Base-by-base conservation (phyloP, 768 basidiomycete species). In the Mycena galopus region DNA sequence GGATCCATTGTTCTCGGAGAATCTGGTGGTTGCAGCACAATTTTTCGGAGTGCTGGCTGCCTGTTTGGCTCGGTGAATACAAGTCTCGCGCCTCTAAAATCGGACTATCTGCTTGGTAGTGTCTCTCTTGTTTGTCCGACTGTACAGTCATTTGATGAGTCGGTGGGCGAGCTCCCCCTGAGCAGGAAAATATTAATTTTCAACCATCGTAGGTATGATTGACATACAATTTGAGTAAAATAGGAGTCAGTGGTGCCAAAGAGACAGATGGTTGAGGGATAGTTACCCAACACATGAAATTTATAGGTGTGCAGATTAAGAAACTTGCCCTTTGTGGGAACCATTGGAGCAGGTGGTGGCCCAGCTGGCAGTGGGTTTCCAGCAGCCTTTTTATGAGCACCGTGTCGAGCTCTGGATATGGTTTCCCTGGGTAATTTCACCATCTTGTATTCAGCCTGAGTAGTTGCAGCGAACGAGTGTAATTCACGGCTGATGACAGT, bases 161-260 rank as follows among this genome's bases (percentile, higher is more conserved):
- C 77, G 71, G 66, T 88, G 86, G 53, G 84, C 81, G 0, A 81
- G 78, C 63, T 88, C 85, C 0, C 83, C 82, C 84, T 86, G 57
- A 17, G 11, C 10, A n/a, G n/a, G n/a, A n/a, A n/a, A n/a, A n/a
- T n/a, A n/a, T 12, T 21, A 23, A 29, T 62, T 27, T 69, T 37
- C 10, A 14, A 37, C 14, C 10, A 37, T 9, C 10, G 1, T 11
- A 37, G 14, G 35, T 14, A 37, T 9, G 35, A 37, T 37, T 14
- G 35, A 37, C 75, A 47, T 60, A 84, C 83, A 19, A 73, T 74
- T 27, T 82, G 81, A 0, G 81, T 83, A 11, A 14, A 37, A 14
- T 37, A 37, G 11, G 35, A 37, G 35, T 37, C 35, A 9, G 14
- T 14, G 14, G 79, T 82, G 0, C 84, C 81, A 17, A 71, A 77